phyloP scores from a whole-genome alignment of 2,329 filamentous ascomycete species.

The Pseudopithomyces chartarum region DNA sequence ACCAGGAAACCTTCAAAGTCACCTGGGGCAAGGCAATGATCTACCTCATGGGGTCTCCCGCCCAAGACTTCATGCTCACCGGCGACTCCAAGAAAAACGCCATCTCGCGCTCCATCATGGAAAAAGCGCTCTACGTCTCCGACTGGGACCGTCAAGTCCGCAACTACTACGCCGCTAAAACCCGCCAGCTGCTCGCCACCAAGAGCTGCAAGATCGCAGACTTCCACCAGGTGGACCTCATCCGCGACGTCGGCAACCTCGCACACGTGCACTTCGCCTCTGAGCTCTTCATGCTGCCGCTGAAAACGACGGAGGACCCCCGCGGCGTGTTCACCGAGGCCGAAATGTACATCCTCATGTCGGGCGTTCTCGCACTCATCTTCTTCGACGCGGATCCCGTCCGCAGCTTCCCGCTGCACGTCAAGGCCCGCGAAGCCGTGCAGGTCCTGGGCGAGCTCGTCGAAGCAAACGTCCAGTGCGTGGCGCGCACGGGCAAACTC shows the following conservation, averaged over 20 bases:
- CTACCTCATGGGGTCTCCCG: constrained; percentile 64
- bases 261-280: constrained; percentile 61
- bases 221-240: constrained; percentile 72
- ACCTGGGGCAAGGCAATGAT: constrained; percentile 68
- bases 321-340: constrained; percentile 59
- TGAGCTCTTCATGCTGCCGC: constrained; percentile 59
- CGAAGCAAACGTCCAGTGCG: constrained; percentile 54
- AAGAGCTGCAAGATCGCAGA: constrained; percentile 69
- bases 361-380: constrained; percentile 57
- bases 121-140: constrained; percentile 63
- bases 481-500: constrained; percentile 49
- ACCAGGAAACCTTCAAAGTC: constrained; percentile 65
- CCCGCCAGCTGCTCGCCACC: constrained; percentile 64
- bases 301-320: constrained; percentile 59
- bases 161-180: constrained; percentile 69
- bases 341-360: constrained; percentile 60
- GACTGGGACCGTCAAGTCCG: constrained; percentile 69
- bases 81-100: constrained; percentile 41
- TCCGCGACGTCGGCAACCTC: constrained; percentile 61
- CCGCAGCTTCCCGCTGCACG: constrained; percentile 57
- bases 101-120: constrained; percentile 42
- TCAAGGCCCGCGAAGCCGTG: constrained; percentile 54
- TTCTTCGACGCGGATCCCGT: constrained; percentile 62
- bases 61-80: constrained; percentile 61
- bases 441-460: constrained; percentile 57